Percentiles rank a stretch among this genome's conserved stretches.
phyloP scores from a whole-genome alignment of 176 grass and related monocot genomes.

The Poa pratensis region DNA sequence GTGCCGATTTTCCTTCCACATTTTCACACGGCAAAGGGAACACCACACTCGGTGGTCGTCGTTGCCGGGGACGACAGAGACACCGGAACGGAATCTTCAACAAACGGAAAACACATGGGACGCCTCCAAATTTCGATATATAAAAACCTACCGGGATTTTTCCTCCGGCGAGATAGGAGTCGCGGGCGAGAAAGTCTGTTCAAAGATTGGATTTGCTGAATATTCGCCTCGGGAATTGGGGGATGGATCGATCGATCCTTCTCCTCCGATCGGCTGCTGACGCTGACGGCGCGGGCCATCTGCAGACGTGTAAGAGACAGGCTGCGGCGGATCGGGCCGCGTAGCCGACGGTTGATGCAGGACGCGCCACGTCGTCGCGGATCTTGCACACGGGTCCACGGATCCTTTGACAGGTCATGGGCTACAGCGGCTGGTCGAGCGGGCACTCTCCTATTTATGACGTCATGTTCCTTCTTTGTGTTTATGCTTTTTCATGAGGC shows the following conservation, averaged over 20 bases:
- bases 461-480: too few species aligned
- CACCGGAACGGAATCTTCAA: neutral
- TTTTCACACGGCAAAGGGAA: neutral
- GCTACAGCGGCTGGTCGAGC: neutral
- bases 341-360: conserved; percentile 14
- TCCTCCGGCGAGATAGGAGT: too few species aligned
- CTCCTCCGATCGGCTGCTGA: neutral
- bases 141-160: too few species aligned
- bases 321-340: neutral
- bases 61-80: neutral
- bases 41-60: neutral
- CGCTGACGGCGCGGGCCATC: neutral
- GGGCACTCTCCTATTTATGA: too few species aligned
- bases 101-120: neutral
- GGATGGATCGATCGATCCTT: neutral
- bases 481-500: too few species aligned
- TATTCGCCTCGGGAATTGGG: neutral
- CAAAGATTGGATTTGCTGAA: neutral
- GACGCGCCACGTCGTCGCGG: conserved; percentile 10
- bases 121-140: too few species aligned
- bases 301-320: neutral
- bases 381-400: neutral
- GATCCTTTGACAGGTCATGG: neutral
- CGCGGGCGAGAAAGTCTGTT: neutral
- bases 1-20: neutral